Base-by-base conservation (phyloP, 2,329 filamentous ascomycete species). In the Paraphoma sp. region DNA sequence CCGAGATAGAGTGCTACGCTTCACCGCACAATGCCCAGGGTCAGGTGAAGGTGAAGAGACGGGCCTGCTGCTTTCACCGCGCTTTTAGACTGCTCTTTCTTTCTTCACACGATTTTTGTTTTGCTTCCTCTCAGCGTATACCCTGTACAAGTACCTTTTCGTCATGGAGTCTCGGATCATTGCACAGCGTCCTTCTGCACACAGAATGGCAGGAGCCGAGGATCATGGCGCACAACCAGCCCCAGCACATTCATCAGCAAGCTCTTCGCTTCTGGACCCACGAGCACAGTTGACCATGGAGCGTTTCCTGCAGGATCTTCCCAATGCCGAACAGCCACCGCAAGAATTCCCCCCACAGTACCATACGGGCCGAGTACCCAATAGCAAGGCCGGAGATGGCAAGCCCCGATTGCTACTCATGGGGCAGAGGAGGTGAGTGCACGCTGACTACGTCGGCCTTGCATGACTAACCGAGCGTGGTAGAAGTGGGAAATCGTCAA, bases 401-500 rank as follows among this genome's bases (percentile, higher is more conserved):
- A 96, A 95, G 76, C 95, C 95, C 33, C 87, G 93, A 67, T 80
- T 99, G 51, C 81, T 99, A 54, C 82, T 99, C 63, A 98, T 99
- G 95, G 95, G 95, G 4, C 91, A 97, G 79, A 87, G 93, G 81
- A 89, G 94, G 95, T 96, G 81, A 53, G 59, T n/a, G 17, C 10
- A 23, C 12, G 14, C 14, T 30, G 50, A 7, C 8, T 10, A 6
- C 8, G 28, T 11, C 14, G 50, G 8, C 29, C 18, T 43, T 16
- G 28, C 18, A 43, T 16, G 51, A 70, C 56, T 30, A 33, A 56
- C 62, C 51, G 40, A 10, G 38, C 23, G 5, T 23, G 44, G 30
- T 65, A 99, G 95, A 81, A 97, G 93, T 73, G 95, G 95, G 58
- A 99, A 99, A 76, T 98, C 95, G 0, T 99, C 95, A 6, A 98